Evolutionary conservation across 2,329 filamentous ascomycete genomes (phyloP), one percentile per base, ranked within the genome.

Genomic region (Alternaria solani): DNA sequence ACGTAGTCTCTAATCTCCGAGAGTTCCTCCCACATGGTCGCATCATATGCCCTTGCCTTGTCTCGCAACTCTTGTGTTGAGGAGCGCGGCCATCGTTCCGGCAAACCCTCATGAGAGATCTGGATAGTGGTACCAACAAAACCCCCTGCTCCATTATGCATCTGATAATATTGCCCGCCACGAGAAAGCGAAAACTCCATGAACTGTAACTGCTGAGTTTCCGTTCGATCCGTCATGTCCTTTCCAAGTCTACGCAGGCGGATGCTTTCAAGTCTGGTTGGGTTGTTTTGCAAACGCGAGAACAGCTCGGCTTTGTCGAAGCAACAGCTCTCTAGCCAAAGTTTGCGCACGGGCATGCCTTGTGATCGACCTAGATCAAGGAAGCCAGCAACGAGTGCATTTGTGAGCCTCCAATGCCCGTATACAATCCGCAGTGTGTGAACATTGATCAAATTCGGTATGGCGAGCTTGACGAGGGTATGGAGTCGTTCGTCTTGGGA

Each of bases 241-340:
- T 78, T 67, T n/a, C 77, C 74, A 30, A 82, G 58, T 6, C 81
- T 72, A 28, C 81, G 76, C 38, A 83, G 63, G 2, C 81, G 77
- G 23, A 84, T 59, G 34, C 75, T 80, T 55, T 83, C 75, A 3
- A 84, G 67, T 0, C 75, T 77, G 7, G 61, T 65, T 2, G 75
- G 70, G 44, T 75, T 62, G 6, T 73, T 16, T 18, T 62, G 36
- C 1, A 65, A 49, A 3, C 68, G 63, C 30, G 70, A 63, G 16
- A 39, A 55, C 14, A 66, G 55, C 4, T 65, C 55, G 12, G 65
- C 52, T 1, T 73, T 71, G 5, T 73, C 71, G 9, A 73, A 69
- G 16, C 75, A 77, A 57, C 79, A 81, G 53, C 78, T 81, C 55
- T 84, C 82, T 4, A 84, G 69, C 82, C 82, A 84, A 5, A 84